Evolutionary conservation across 2,329 filamentous ascomycete species (phyloP).

Genomic region (Botrytis tulipae): DNA sequence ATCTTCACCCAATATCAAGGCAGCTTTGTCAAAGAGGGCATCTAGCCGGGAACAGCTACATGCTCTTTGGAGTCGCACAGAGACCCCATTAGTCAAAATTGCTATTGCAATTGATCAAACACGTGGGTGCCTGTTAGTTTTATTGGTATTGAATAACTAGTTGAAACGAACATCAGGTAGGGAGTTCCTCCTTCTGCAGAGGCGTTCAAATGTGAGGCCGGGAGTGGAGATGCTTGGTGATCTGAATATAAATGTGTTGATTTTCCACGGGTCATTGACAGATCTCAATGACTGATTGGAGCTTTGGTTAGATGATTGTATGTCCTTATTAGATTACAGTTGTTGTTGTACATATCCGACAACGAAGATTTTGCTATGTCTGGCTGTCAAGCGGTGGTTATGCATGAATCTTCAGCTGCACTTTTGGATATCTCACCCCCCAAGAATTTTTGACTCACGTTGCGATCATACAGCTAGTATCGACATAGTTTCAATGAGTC

Average conservation of each 20-base stretch:
- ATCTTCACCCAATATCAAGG: neutral
- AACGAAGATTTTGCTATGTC: neutral
- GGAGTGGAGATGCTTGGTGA: neutral
- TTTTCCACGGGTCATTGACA: neutral
- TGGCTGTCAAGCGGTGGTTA: neutral
- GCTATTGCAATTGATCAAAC: neutral
- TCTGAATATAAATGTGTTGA: neutral
- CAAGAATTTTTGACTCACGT: too few species aligned
- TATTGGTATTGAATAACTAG: neutral
- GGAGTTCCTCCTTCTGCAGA: neutral
- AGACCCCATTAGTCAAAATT: too few species aligned
- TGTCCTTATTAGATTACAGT: too few species aligned
- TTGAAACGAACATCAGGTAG: neutral
- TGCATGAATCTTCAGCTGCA: neutral
- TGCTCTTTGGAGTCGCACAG: neutral
- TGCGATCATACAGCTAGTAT: neutral
- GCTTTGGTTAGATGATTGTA: neutral
- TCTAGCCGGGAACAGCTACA: rapidly evolving
- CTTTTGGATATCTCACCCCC: neutral
- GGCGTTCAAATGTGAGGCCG: neutral
- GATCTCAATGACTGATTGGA: neutral
- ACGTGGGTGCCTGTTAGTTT: neutral
- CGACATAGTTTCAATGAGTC: neutral
- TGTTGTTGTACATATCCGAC: neutral
- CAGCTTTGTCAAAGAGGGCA: neutral